Evolutionary conservation across 2,329 filamentous ascomycete genomes (phyloP).

Genomic region (Hypoxylon sp.): DNA sequence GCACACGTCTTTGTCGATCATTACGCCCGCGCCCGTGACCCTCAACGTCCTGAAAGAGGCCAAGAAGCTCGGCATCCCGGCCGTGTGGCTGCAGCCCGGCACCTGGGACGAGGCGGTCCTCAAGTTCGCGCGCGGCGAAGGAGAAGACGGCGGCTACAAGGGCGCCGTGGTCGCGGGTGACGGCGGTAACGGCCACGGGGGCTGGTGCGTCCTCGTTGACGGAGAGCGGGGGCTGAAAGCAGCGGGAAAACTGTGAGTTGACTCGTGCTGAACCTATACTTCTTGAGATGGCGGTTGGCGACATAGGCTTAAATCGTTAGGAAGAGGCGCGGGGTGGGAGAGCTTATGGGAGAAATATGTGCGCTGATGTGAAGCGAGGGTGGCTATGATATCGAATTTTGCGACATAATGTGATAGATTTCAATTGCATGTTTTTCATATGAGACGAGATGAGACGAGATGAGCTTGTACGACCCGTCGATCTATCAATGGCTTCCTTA

Average conservation of each 20-base stretch:
- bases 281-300: neutral
- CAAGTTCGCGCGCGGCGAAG: constrained; percentile 70
- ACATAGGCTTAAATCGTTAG: constrained; percentile 39
- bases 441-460: constrained; percentile 12
- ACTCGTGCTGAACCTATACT: constrained; percentile 4
- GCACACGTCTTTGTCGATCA: constrained; percentile 84
- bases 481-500: no score
- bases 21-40: constrained; percentile 87
- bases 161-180: constrained; percentile 76
- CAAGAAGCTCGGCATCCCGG: constrained; percentile 77
- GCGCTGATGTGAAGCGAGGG: constrained; percentile 32
- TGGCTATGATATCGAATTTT: constrained; percentile 7
- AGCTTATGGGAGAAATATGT: constrained; percentile 38
- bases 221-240: constrained; percentile 75
- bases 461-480: neutral
- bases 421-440: constrained; percentile 1
- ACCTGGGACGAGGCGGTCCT: constrained; percentile 85
- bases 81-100: constrained; percentile 93
- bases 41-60: constrained; percentile 82
- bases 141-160: constrained; percentile 72
- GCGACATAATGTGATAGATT: constrained; percentile 19
- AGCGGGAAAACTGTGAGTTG: constrained; percentile 65
- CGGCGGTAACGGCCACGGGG: constrained; percentile 76
- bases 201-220: constrained; percentile 91
- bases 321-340: constrained; percentile 35